Base-by-base conservation (phyloP, 2,329 filamentous ascomycete genomes). In the Diaporthe citriasiana region DNA sequence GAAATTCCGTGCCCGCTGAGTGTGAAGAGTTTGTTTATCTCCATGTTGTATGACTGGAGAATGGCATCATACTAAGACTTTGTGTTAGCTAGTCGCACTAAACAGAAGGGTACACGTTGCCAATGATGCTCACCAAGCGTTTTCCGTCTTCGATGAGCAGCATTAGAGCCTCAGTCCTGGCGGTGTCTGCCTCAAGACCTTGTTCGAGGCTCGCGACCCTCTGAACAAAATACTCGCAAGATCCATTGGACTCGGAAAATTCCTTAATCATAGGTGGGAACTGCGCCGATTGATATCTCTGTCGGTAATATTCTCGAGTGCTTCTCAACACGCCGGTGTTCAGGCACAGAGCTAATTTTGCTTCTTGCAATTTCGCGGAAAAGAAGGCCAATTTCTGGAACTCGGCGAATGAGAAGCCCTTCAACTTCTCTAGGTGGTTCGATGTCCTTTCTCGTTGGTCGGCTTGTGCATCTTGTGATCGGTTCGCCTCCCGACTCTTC, bases 21-120 rank as follows among this genome's bases (percentile, higher is more conserved):
- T 10, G 71, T 53, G 59, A 66, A 66, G 3, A 72, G 42, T 27
- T 38, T 72, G 2, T 50, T 68, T n/a, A 66, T 47, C 12, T 68
- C 71, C 59, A 57, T 72, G 15, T 55, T 72, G 57, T 60, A 57
- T 8, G 68, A 70, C 12, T 70, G 51, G 8, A 70, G 68, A 22
- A 70, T 70, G 6, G 68, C 35, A 35, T 70, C 38, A 9, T 70
- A 70, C 68, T 70, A 12, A 33, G 1, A 12, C 1, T 0, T 19
- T 19, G 19, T 22, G 22, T 60, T 19, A 47, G 25, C 0, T 27
- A 0, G 27, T 57, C 10, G 40, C 2, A 19, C n/a, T 22, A 2
- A 15, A 22, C 15, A 19, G 33, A 27, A 12, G 15, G 3, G 0
- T n/a, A 15, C 6, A 0, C 10, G n/a, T 1, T 4, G 27, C 6